Conservation (phyloP, 371 early-diverging fungal species). For the Paraphysoderma sedebokerense region DNA sequence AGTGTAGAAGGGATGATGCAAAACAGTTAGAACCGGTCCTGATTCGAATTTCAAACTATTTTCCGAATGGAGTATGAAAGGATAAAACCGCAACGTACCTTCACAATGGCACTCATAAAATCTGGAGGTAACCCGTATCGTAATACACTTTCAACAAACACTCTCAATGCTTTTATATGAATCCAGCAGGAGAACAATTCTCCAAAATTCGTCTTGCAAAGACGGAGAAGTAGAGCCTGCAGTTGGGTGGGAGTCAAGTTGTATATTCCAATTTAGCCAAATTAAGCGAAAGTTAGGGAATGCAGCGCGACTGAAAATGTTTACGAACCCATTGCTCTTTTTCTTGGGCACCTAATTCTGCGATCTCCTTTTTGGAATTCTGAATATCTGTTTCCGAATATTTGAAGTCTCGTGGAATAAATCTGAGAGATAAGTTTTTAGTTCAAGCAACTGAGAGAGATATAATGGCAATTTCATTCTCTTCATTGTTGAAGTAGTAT, state of each 20-base stretch:
- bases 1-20: neutral
- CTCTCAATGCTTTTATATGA: conserved; percentile 79
- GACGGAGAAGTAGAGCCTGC: conserved; percentile 51
- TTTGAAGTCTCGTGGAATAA: conserved; percentile 82
- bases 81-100: conserved; percentile 23
- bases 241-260: too few species aligned
- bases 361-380: conserved; percentile 50
- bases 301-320: conserved; percentile 1
- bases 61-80: neutral
- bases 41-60: neutral
- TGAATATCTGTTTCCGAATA: conserved; percentile 62
- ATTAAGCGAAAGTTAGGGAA: neutral
- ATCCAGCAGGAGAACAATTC: conserved; percentile 81
- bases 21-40: neutral
- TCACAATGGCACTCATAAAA: conserved; percentile 66
- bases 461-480: neutral
- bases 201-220: conserved; percentile 83
- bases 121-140: conserved; percentile 94
- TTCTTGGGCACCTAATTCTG: conserved; percentile 50
- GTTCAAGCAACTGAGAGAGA: neutral
- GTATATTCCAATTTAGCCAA: neutral
- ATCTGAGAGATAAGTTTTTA: conserved; percentile 21
- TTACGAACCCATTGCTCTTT: conserved; percentile 51
- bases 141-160: conserved; percentile 89
- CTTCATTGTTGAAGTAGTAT: neutral